Evolutionary conservation across 163 green algal genomes (phyloP).

Genomic region (Scenedesmus sp.): DNA sequence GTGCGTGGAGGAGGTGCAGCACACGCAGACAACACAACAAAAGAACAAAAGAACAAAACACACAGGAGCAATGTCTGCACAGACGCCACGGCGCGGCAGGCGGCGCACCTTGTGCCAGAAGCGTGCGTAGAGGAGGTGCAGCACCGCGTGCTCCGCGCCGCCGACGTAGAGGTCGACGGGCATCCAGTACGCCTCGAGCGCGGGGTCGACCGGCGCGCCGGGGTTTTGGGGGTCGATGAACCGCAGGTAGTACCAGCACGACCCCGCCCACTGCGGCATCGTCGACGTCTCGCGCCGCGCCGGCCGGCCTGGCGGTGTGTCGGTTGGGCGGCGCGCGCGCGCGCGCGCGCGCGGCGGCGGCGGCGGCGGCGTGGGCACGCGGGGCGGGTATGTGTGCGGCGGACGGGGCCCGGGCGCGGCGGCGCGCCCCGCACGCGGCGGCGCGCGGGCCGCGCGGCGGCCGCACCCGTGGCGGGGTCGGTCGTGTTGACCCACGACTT

Average conservation of each 20-base stretch:
- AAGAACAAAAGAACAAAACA: neutral
- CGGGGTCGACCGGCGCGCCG: slow-evolving; percentile 72
- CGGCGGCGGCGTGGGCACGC: too few relatives aligned
- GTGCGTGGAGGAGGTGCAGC: slow-evolving; percentile 96
- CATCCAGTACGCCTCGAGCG: slow-evolving; percentile 97
- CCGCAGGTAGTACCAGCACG: slow-evolving; percentile 98
- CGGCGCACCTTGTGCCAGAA: slow-evolving; percentile 98
- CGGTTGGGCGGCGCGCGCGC: too few relatives aligned
- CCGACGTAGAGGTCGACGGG: slow-evolving; percentile 99
- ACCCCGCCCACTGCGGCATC: slow-evolving; percentile 97
- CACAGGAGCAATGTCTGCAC: neutral
- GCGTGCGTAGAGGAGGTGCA: slow-evolving; percentile 98
- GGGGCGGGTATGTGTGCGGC: too few relatives aligned
- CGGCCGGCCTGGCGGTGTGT: slow-evolving; percentile 50
- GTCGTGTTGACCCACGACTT: slow-evolving; percentile 87
- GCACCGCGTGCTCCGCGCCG: slow-evolving; percentile 97
- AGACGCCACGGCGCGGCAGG: neutral
- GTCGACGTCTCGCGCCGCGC: slow-evolving; percentile 93
- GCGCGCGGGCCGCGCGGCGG: too few relatives aligned
- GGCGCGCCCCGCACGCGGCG: too few relatives aligned
- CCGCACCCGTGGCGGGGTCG: slow-evolving; percentile 70
- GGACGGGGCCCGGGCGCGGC: neutral
- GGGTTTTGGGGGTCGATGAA: slow-evolving; percentile 94
- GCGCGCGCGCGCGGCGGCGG: too few relatives aligned
- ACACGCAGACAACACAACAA: slow-evolving; percentile 79